Conservation (phyloP, 768 basidiomycete species). For the Pleurotus giganteus region DNA sequence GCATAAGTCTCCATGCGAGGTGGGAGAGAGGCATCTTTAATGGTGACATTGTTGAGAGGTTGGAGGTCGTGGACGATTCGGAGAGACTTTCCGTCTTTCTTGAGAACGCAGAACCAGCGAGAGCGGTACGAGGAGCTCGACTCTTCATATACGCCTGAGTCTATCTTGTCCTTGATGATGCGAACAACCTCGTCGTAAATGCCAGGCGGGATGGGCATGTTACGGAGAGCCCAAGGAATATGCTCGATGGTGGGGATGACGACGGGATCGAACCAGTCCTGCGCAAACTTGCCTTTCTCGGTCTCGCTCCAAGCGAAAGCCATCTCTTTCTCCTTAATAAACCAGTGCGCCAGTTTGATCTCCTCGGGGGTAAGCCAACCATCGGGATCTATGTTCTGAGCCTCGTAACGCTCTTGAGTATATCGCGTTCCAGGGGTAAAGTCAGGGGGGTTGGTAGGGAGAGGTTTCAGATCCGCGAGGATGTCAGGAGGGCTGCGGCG, state of each 20-base stretch:
- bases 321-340: too few species aligned
- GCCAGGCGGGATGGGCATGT: constrained; percentile 31
- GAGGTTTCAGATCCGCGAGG: constrained; percentile 19
- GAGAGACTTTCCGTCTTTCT: constrained; percentile 34
- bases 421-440: constrained; percentile 25
- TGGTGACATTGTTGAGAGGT: constrained; percentile 34
- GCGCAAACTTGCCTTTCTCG: background rate
- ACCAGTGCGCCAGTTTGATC: constrained; percentile 18
- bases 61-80: constrained; percentile 34
- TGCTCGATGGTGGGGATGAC: constrained; percentile 32
- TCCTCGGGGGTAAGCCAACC: constrained; percentile 33
- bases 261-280: constrained; percentile 22
- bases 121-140: constrained; percentile 36
- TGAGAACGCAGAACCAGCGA: constrained; percentile 37
- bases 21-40: constrained; percentile 28
- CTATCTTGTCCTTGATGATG: constrained; percentile 34
- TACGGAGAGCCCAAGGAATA: constrained; percentile 29
- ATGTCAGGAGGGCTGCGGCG: constrained; percentile 30
- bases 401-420: constrained; percentile 21
- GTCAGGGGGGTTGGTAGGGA: constrained; percentile 27
- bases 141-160: constrained; percentile 36
- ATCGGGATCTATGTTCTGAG: constrained; percentile 21
- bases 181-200: constrained; percentile 29
- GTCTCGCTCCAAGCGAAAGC: too few species aligned
- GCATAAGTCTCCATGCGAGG: constrained; percentile 30